Base-by-base conservation (phyloP, 2,329 filamentous ascomycete species). In the Chrysosporium queenslandicum region DNA sequence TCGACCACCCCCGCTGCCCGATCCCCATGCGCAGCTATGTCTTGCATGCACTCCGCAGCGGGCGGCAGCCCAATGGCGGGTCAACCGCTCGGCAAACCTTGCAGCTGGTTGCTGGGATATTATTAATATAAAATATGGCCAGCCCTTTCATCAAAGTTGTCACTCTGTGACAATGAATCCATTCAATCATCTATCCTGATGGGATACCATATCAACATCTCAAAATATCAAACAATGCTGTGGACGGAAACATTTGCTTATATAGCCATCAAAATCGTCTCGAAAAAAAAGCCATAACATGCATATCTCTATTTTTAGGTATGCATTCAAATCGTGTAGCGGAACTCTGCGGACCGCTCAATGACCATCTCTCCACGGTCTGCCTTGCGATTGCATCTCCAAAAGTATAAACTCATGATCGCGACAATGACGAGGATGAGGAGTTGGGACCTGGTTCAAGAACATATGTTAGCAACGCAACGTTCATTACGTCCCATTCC, bases 391-490 rank as follows among this genome's bases (percentile, higher is more conserved):
- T 69, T 69, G 42, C 60, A 64, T 32, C 56, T 47, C 36, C 61
- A 58, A 56, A 69, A 68, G 60, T 64, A 65, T 32, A 64, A 4
- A 46, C 61, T 66, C 56, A 67, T 39, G 1, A 18, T 9, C 1
- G 46, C 50, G 2, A 66, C 62, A n/a, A 67, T 55, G 4, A 68
- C 4, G 37, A 69, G 53, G 11, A 68, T 61, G 23, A 67, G 46
- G 14, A 68, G 32, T 49, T 69, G 68, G 37, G 63, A 67, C 5
- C 66, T 69, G 36, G 21, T 8, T 21, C 4, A 6, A 39, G n/a
- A 36, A 27, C 18, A 21, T 6, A 18, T 20, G 49, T 55, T 34
- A 20, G 80, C 78, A 55, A 84, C 5, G 5, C 11, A 18, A 23
- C 18, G n/a, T n/a, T n/a, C n/a, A n/a, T n/a, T n/a, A n/a, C n/a